Evolutionary conservation across 129 eudicot species (phyloP).

Genomic region (Mikania micrantha): DNA sequence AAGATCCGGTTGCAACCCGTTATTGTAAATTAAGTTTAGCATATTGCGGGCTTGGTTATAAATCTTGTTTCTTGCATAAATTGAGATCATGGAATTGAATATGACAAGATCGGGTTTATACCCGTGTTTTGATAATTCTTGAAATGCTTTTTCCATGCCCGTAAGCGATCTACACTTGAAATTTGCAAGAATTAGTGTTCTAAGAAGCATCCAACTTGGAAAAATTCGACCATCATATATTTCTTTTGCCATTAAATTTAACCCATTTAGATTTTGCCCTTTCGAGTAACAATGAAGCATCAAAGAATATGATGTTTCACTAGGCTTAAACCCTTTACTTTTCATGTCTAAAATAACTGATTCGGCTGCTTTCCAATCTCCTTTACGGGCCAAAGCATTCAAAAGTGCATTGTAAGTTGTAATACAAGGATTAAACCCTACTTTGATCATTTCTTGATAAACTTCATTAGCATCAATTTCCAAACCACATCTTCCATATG

Average conservation of each 20-base stretch:
- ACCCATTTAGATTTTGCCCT: slow-evolving; percentile 59
- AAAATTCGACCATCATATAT: slow-evolving; percentile 70
- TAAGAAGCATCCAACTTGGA: slow-evolving; percentile 87
- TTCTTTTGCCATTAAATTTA: slow-evolving; percentile 55
- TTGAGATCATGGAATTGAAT: slow-evolving; percentile 81
- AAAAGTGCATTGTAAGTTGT: slow-evolving; percentile 85
- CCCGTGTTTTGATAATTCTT: slow-evolving; percentile 59
- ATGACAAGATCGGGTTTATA: slow-evolving; percentile 77
- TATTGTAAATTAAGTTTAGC: slow-evolving; percentile 47
- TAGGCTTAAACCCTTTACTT: slow-evolving; percentile 81
- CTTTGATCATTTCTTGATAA: slow-evolving; percentile 69
- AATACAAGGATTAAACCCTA: slow-evolving; percentile 75
- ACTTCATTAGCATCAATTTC: slow-evolving; percentile 58
- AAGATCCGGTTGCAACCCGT: slow-evolving; percentile 80
- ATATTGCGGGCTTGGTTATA: slow-evolving; percentile 67
- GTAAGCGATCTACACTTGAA: slow-evolving; percentile 60
- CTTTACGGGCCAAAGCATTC: slow-evolving; percentile 79
- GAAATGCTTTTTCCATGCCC: slow-evolving; percentile 86
- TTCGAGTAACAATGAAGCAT: slow-evolving; percentile 83
- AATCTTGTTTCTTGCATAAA: slow-evolving; percentile 66
- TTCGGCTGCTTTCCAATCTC: slow-evolving; percentile 83
- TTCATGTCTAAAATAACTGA: slow-evolving; percentile 67
- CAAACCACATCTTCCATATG: slow-evolving; percentile 83
- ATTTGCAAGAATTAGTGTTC: slow-evolving; percentile 79
- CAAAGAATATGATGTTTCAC: slow-evolving; percentile 71